Evolutionary conservation across 106 monocot genomes (phyloP).

Genomic region (Amphibolis antarctica): DNA sequence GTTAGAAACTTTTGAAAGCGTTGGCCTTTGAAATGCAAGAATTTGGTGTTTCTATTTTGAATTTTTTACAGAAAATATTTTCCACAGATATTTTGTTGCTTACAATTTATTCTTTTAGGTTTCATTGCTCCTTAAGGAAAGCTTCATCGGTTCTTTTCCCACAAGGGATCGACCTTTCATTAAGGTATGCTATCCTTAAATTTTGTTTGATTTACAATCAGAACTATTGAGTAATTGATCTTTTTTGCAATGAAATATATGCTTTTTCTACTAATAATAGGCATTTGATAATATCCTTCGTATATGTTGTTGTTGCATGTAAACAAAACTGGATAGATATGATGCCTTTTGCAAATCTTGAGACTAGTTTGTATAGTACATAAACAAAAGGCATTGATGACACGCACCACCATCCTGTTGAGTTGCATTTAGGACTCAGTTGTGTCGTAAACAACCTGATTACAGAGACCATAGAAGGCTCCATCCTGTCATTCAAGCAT

Average conservation of each 20-base stretch:
- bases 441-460: too few species aligned
- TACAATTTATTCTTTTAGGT: constrained; percentile 7
- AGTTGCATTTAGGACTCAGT: too few species aligned
- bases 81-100: too few species aligned
- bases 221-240: not conserved
- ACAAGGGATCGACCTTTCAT: constrained; percentile 18
- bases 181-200: constrained; percentile 8
- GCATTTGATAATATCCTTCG: too few species aligned
- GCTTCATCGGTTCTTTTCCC: constrained; percentile 23
- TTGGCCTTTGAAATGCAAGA: not conserved
- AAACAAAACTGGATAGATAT: not conserved
- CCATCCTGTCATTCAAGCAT: too few species aligned
- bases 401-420: not conserved
- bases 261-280: not conserved
- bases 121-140: constrained; percentile 20
- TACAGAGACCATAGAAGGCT: too few species aligned
- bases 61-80: too few species aligned
- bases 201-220: not conserved
- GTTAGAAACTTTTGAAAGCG: constrained; percentile 9
- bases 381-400: not conserved
- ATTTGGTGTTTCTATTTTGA: not conserved
- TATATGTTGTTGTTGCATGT: too few species aligned
- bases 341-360: not conserved
- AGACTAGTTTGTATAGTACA: not conserved
- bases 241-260: not conserved